Percentiles rank a stretch among this genome's conserved stretches.
phyloP scores from a whole-genome alignment of 2,329 filamentous ascomycete genomes.

The Hymenoscyphus linearis region DNA sequence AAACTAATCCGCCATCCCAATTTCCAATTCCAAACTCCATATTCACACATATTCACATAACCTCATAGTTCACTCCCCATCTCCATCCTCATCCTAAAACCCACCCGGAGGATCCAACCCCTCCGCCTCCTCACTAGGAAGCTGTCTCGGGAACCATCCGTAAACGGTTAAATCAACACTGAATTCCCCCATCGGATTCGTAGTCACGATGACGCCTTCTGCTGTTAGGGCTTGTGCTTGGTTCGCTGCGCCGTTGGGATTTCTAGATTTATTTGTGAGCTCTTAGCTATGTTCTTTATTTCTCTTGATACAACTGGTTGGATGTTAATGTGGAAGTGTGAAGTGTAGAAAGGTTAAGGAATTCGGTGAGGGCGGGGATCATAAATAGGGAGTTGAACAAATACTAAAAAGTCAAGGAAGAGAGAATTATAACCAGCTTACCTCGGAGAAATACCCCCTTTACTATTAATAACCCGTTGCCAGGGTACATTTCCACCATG shows the following conservation, averaged over 20 bases:
- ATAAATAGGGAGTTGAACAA: no score
- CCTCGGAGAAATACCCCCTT: slow-evolving; percentile 81
- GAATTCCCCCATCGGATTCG: slow-evolving; percentile 31
- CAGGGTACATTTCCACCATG: slow-evolving; percentile 80
- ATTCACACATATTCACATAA: no score
- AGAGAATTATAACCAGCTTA: slow-evolving; percentile 35
- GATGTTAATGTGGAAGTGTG: no score
- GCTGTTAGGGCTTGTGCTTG: slow-evolving; percentile 33
- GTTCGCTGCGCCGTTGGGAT: slow-evolving; percentile 30
- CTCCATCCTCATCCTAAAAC: slow-evolving; percentile 18
- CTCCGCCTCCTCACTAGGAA: slow-evolving; percentile 26
- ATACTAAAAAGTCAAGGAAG: neutral
- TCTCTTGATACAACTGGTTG: no score
- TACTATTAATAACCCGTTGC: slow-evolving; percentile 88
- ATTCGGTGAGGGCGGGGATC: no score
- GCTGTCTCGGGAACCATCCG: slow-evolving; percentile 39
- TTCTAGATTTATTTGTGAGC: slow-evolving; percentile 24
- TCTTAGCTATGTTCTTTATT: neutral
- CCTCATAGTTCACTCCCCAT: no score
- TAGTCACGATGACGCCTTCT: slow-evolving; percentile 34
- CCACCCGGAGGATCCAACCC: slow-evolving; percentile 18
- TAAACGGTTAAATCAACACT: slow-evolving; percentile 32
- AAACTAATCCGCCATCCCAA: no score
- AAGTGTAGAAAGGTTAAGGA: no score
- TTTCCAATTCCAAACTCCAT: no score